A percentile compares a stretch with the other conserved stretches of the same genome.
phyloP scores from a whole-genome alignment of 176 grass and related monocot species.

The Alopecurus myosuroides region DNA sequence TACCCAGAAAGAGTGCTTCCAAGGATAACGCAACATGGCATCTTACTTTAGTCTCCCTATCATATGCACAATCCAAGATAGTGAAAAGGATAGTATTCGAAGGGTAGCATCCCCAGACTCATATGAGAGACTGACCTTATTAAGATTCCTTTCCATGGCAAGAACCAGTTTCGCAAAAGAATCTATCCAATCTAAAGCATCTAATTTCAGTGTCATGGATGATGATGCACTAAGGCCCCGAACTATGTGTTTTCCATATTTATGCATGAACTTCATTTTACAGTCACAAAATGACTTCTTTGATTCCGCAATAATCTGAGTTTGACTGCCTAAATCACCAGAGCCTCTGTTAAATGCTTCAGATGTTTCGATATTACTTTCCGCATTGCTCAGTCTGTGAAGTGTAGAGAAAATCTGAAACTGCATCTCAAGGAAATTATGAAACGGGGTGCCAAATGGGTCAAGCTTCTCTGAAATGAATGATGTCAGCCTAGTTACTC shows the following conservation, averaged over 20 bases:
- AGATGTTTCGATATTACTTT: conserved; percentile 48
- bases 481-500: conserved; percentile 56
- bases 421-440: conserved; percentile 73
- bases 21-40: conserved; percentile 72
- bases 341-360: conserved; percentile 32
- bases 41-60: conserved; percentile 84
- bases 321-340: conserved; percentile 28
- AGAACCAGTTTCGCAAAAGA: conserved; percentile 44
- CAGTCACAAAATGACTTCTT: conserved; percentile 34
- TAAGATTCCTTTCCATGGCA: conserved; percentile 38
- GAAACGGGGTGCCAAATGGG: conserved; percentile 64
- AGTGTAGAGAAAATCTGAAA: conserved; percentile 75
- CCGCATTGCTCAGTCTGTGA: conserved; percentile 60
- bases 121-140: conserved; percentile 29
- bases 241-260: conserved; percentile 54
- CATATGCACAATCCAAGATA: conserved; percentile 84
- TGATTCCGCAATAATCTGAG: conserved; percentile 16
- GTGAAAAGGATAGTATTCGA: conserved; percentile 56
- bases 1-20: conserved; percentile 65
- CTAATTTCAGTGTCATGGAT: conserved; percentile 63
- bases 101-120: conserved; percentile 50
- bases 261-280: conserved; percentile 49
- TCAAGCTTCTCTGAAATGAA: conserved; percentile 69
- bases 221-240: conserved; percentile 58
- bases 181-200: conserved; percentile 77